Percentiles rank a stretch among this genome's conserved stretches.
These are phyloP conservation scores for Platanthera zijinensis DNA, from an alignment of 106 monocot species.

Conservation along the genomic window DNA sequence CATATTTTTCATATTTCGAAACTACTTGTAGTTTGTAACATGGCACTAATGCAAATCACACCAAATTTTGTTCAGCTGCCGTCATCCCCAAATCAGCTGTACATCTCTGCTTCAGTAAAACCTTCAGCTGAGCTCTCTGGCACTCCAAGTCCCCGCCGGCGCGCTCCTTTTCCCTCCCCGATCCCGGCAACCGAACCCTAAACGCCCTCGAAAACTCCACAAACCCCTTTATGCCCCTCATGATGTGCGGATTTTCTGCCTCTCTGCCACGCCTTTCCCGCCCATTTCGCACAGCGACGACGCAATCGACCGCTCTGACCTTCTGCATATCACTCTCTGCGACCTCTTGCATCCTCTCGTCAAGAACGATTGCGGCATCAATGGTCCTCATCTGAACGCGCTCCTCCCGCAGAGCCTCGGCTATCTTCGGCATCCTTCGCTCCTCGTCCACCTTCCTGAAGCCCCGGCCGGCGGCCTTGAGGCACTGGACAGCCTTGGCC, in stretches of 20 bases:
- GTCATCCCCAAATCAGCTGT: too few relatives aligned
- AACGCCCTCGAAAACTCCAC: slow-evolving; percentile 66
- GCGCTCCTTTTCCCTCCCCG: slow-evolving; percentile 11
- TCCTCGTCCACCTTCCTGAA: slow-evolving; percentile 34
- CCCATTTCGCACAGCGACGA: background rate
- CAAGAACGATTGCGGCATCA: slow-evolving; percentile 32
- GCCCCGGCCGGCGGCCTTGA: slow-evolving; percentile 10
- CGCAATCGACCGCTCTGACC: background rate
- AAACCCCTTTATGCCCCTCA: slow-evolving; percentile 73
- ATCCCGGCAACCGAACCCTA: slow-evolving; percentile 14
- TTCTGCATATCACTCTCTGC: background rate
- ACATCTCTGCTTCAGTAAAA: slow-evolving; percentile 15
- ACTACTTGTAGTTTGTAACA: too few relatives aligned
- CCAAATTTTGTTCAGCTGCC: too few relatives aligned
- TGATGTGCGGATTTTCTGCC: slow-evolving; percentile 83
- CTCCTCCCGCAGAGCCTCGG: slow-evolving; percentile 34
- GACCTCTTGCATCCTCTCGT: slow-evolving; percentile 32
- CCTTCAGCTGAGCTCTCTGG: slow-evolving; percentile 45
- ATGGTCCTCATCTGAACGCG: slow-evolving; percentile 46
- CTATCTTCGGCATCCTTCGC: slow-evolving; percentile 25
- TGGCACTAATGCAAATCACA: too few relatives aligned
- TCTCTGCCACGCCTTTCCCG: slow-evolving; percentile 20
- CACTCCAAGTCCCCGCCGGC: slow-evolving; percentile 39
- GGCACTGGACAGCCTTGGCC: slow-evolving; percentile 11
- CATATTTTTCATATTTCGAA: too few relatives aligned